Base-by-base conservation (phyloP, 108 stramenopile genomes). In the Cyclotella kingstonii region DNA sequence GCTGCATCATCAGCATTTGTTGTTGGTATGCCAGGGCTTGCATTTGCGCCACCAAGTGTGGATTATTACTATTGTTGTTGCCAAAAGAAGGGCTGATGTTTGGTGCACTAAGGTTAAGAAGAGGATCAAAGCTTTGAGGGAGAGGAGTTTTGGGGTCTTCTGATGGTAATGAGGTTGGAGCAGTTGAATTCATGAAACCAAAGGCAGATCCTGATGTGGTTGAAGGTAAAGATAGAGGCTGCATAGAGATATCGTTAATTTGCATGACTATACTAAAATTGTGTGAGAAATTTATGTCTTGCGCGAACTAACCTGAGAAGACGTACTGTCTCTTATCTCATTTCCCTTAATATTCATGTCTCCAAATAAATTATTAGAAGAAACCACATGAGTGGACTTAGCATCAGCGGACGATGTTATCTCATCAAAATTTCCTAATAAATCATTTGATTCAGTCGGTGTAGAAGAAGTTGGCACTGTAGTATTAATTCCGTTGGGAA, bases 21-120 rank as follows among this genome's bases (percentile, higher is more conserved):
- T 93, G 91, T 51, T 89, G 91, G 60, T 85, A 85, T 3, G 68
- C 63, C 76, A 87, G 77, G 23, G 86, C 86, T 70, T 91, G 90
- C 86, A 93, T 78, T 51, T 73, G 62, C n/a, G 28, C 33, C 66
- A 76, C 85, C 71, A 82, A 85, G 19, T 31, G 35, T 25, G 58
- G 49, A 11, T 60, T 58, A 38, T 59, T 54, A 25, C 47, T 11
- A 23, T 0, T 51, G 46, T 36, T 41, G 31, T 54, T 29, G 14
- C 42, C 44, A 54, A 53, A 12, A 48, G 74, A 25, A 30, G 62
- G 22, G 22, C 19, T 50, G 54, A 11, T 42, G 46, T 22, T 52
- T 26, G 66, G 36, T 35, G 44, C 39, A 18, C 73, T 60, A 12
- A 66, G 39, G 30, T 48, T 52, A 2, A 77, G 51, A 22, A 91